Evolutionary conservation across 306 rosid genomes (phyloP).

Genomic region (Arachis hypogaea): DNA sequence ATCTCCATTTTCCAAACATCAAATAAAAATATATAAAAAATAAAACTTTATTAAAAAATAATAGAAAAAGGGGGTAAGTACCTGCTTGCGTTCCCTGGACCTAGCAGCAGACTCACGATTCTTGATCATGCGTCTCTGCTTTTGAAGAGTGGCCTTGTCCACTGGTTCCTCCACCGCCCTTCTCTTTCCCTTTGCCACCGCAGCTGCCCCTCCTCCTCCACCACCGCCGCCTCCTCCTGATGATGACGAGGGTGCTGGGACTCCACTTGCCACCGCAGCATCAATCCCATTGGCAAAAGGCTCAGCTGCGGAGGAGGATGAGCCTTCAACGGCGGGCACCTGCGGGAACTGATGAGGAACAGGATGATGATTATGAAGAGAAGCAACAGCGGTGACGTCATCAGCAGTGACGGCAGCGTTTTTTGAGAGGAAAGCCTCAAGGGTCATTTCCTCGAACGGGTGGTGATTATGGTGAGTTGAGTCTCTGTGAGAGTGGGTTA

Average conservation of each 20-base stretch:
- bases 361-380: slow-evolving; percentile 10
- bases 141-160: slow-evolving; percentile 83
- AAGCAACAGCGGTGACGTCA: slow-evolving; percentile 42
- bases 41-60: neutral
- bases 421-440: slow-evolving; percentile 70
- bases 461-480: neutral
- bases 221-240: slow-evolving; percentile 1
- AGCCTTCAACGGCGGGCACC: neutral
- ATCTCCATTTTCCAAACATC: neutral
- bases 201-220: neutral
- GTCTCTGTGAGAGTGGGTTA: slow-evolving; percentile 40
- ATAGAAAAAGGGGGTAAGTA: neutral
- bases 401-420: slow-evolving; percentile 63
- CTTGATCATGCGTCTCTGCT: slow-evolving; percentile 83
- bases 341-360: slow-evolving; percentile 6
- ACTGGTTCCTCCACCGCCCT: slow-evolving; percentile 62
- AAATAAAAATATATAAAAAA: neutral
- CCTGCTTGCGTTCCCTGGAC: slow-evolving; percentile 97
- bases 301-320: slow-evolving; percentile 16
- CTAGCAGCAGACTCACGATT: slow-evolving; percentile 94
- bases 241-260: neutral
- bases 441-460: slow-evolving; percentile 46
- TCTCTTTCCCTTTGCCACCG: slow-evolving; percentile 57
- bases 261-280: slow-evolving; percentile 13
- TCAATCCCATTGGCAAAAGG: slow-evolving; percentile 43